Percentiles rank a stretch among this genome's conserved stretches.
Evolutionary conservation across 805 yeast genomes (phyloP).

Genomic region (Metschnikowia proteae): DNA sequence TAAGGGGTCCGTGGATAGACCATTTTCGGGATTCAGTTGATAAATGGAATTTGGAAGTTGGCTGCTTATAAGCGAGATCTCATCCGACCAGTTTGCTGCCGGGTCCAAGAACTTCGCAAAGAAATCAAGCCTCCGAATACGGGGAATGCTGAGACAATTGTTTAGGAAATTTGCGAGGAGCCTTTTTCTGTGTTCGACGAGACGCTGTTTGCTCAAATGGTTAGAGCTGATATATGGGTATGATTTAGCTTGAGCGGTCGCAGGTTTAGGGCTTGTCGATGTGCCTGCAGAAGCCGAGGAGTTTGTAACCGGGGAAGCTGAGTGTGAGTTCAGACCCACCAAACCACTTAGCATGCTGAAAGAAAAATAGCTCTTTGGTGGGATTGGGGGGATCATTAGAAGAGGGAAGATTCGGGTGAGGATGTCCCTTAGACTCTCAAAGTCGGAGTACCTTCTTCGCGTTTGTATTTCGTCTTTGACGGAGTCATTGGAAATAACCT

Average conservation of each 20-base stretch:
- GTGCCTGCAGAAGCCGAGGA: constrained; percentile 5
- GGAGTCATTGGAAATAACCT: constrained; percentile 43
- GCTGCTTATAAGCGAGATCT: constrained; percentile 30
- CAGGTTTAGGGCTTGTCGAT: constrained; percentile 8
- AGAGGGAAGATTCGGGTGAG: constrained; percentile 75
- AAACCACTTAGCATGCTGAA: constrained; percentile 33
- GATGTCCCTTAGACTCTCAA: constrained; percentile 74
- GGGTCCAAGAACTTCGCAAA: constrained; percentile 84
- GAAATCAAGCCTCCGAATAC: constrained; percentile 55
- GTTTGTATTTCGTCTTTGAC: constrained; percentile 47
- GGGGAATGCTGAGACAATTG: constrained; percentile 59
- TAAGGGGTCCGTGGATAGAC: constrained; percentile 32
- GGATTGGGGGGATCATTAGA: constrained; percentile 87
- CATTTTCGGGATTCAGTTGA: constrained; percentile 44
- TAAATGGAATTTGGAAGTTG: constrained; percentile 41
- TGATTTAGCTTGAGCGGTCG: constrained; percentile 6
- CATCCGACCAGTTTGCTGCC: constrained; percentile 79
- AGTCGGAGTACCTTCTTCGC: constrained; percentile 87
- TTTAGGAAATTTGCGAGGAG: constrained; percentile 61
- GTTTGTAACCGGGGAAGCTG: background rate
- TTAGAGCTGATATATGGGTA: constrained; percentile 40
- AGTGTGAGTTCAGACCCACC: constrained; percentile 15
- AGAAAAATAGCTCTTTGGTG: constrained; percentile 46
- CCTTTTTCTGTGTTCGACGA: constrained; percentile 44
- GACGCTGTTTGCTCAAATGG: constrained; percentile 34